Conservation (phyloP, 1,139 yeast genomes). For the Martiniozyma asiatica region DNA sequence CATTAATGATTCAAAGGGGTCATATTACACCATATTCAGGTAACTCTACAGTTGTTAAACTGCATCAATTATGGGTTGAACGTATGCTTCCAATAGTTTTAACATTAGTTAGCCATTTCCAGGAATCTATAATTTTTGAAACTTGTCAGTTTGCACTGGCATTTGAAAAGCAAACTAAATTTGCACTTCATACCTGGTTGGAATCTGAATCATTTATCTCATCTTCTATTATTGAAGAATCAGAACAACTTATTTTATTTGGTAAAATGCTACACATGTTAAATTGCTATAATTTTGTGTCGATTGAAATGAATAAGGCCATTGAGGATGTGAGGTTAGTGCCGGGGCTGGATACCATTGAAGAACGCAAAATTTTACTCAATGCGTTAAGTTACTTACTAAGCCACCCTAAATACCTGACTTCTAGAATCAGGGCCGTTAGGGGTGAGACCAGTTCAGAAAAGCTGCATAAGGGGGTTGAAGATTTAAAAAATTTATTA, state of each 20-base stretch:
- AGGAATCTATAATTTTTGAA: constrained; percentile 53
- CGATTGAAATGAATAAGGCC: constrained; percentile 11
- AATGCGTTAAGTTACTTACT: constrained; percentile 56
- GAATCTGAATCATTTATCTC: constrained; percentile 49
- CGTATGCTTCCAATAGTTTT: constrained; percentile 66
- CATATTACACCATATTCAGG: constrained; percentile 34
- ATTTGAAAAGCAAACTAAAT: constrained; percentile 54
- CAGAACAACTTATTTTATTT: constrained; percentile 61
- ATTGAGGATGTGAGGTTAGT: constrained; percentile 26
- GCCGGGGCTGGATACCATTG: constrained; percentile 50
- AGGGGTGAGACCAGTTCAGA: too few relatives aligned
- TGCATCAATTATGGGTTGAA: constrained; percentile 72
- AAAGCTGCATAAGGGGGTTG: constrained; percentile 4
- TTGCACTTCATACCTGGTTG: constrained; percentile 57
- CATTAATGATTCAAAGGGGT: constrained; percentile 56
- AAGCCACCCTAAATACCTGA: constrained; percentile 76
- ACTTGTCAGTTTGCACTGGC: constrained; percentile 49
- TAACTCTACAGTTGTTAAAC: constrained; percentile 21
- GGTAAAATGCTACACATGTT: constrained; percentile 44
- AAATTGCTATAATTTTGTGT: constrained; percentile 34
- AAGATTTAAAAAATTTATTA: constrained; percentile 32
- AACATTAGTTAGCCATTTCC: constrained; percentile 49
- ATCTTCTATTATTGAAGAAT: constrained; percentile 59
- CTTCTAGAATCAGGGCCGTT: constrained; percentile 30
- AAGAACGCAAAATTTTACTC: constrained; percentile 44